A percentile compares a stretch with the other conserved stretches of the same genome.
Evolutionary conservation across 2,329 filamentous ascomycete species (phyloP).

Genomic region (Conoideocrella luteorostrata): DNA sequence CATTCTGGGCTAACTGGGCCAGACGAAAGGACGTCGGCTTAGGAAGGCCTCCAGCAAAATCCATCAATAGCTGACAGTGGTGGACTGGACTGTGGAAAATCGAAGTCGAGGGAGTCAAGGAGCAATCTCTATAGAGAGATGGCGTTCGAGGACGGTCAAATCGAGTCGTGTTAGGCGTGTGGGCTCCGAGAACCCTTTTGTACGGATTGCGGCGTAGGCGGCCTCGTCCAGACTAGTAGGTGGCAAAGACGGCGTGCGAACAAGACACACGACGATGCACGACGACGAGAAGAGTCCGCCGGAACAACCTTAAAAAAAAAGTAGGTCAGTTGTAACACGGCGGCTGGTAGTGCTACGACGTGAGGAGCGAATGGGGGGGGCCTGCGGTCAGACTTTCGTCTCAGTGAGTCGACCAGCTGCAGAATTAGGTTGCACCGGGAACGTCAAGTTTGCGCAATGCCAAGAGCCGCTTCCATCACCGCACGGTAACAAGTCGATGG

Average conservation of each 20-base stretch:
- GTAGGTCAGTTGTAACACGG: constrained; percentile 3
- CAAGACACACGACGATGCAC: too few species aligned
- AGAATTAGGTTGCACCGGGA: neutral
- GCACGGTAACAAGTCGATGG: neutral
- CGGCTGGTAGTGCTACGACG: neutral
- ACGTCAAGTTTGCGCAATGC: neutral
- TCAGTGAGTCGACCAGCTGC: constrained; percentile 3
- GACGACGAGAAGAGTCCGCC: neutral
- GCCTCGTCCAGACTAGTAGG: neutral
- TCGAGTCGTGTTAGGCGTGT: neutral
- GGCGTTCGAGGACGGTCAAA: too few species aligned
- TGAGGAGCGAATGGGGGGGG: neutral
- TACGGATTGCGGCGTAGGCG: neutral
- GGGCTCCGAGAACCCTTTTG: neutral
- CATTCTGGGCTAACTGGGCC: constrained; percentile 28
- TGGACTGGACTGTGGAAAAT: neutral
- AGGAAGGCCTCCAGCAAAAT: constrained; percentile 29
- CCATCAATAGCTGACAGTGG: constrained; percentile 20
- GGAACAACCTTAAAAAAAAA: constrained; percentile 13
- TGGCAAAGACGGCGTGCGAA: too few species aligned
- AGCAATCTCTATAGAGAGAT: too few species aligned
- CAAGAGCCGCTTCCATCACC: constrained; percentile 6
- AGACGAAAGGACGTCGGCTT: constrained; percentile 41
- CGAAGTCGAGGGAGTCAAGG: neutral
- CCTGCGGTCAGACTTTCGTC: constrained; percentile 7